Percentiles rank a stretch among this genome's conserved stretches.
phyloP scores from a whole-genome alignment of 208 protist genomes.

The Angomonas ambiguus region DNA sequence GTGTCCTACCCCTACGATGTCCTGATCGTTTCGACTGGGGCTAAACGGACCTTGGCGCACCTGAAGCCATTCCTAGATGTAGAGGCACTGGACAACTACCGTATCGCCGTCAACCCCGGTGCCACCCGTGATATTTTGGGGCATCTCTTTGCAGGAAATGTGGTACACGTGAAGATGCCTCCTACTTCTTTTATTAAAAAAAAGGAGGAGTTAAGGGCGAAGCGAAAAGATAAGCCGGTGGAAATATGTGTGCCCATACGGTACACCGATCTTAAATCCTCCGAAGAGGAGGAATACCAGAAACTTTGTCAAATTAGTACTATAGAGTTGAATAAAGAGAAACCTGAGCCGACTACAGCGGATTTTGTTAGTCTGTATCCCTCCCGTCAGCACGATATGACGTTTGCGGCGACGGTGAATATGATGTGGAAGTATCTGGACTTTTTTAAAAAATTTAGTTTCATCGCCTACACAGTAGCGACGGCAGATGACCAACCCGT shows the following conservation, averaged over 20 bases:
- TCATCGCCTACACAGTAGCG: slow-evolving; percentile 45
- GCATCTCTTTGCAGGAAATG: slow-evolving; percentile 55
- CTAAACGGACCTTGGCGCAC: slow-evolving; percentile 44
- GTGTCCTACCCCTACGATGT: slow-evolving; percentile 68
- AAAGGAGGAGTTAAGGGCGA: slow-evolving; percentile 27
- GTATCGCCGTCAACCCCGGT: slow-evolving; percentile 79
- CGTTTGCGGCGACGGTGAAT: slow-evolving; percentile 78
- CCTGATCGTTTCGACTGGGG: slow-evolving; percentile 70
- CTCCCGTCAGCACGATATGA: slow-evolving; percentile 69
- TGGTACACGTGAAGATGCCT: slow-evolving; percentile 79
- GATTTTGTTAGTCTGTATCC: slow-evolving; percentile 10
- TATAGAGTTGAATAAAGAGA: neutral
- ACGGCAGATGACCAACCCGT: slow-evolving; percentile 63
- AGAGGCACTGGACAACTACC: slow-evolving; percentile 47
- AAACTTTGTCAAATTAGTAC: neutral
- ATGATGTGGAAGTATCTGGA: slow-evolving; percentile 71
- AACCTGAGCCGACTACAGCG: neutral
- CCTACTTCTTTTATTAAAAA: slow-evolving; percentile 51
- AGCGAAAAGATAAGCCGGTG: neutral
- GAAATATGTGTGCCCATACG: neutral
- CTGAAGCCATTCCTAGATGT: slow-evolving; percentile 22
- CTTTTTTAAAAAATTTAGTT: slow-evolving; percentile 62
- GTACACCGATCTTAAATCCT: neutral
- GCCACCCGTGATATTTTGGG: slow-evolving; percentile 68
- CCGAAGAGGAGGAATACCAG: neutral